Percentiles rank a stretch among this genome's conserved stretches.
Evolutionary conservation across 2,329 filamentous ascomycete species (phyloP).

Genomic region (Hypoxylon sp.): DNA sequence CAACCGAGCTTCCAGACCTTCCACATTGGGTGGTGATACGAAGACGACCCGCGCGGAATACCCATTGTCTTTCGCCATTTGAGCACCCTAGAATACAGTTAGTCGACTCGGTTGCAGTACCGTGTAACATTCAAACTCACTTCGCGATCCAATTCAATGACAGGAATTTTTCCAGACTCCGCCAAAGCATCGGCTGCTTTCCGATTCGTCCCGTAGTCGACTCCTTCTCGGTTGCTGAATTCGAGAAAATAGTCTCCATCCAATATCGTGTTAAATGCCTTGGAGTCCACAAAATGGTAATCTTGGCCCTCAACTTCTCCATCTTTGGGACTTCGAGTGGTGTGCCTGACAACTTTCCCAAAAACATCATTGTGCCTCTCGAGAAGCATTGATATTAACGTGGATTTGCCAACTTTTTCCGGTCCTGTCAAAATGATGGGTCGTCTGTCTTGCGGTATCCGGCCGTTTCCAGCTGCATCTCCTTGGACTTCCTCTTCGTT

Average conservation of each 20-base stretch:
- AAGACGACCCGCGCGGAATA: conserved; percentile 69
- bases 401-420: conserved; percentile 71
- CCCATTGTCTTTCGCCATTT: conserved; percentile 69
- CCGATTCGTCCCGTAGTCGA: conserved; percentile 68
- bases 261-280: conserved; percentile 68
- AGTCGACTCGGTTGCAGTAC: neutral
- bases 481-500: conserved; percentile 52
- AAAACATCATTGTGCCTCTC: conserved; percentile 75
- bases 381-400: conserved; percentile 72
- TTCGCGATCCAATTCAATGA: conserved; percentile 66
- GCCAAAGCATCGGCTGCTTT: conserved; percentile 65
- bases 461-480: conserved; percentile 50
- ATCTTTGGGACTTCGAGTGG: conserved; percentile 63
- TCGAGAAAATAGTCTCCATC: conserved; percentile 72
- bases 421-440: conserved; percentile 77
- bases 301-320: conserved; percentile 65
- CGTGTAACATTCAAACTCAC: conserved; percentile 56
- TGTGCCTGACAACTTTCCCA: conserved; percentile 67
- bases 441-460: conserved; percentile 60
- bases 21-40: conserved; percentile 59
- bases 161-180: conserved; percentile 69
- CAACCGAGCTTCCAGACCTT: conserved; percentile 57
- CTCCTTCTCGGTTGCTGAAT: conserved; percentile 62
- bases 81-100: conserved; percentile 59
- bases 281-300: conserved; percentile 68